Percentiles rank a stretch among this genome's conserved stretches.
phyloP scores from a whole-genome alignment of 2,329 filamentous ascomycete genomes.

The Cryoendolithus antarcticus region DNA sequence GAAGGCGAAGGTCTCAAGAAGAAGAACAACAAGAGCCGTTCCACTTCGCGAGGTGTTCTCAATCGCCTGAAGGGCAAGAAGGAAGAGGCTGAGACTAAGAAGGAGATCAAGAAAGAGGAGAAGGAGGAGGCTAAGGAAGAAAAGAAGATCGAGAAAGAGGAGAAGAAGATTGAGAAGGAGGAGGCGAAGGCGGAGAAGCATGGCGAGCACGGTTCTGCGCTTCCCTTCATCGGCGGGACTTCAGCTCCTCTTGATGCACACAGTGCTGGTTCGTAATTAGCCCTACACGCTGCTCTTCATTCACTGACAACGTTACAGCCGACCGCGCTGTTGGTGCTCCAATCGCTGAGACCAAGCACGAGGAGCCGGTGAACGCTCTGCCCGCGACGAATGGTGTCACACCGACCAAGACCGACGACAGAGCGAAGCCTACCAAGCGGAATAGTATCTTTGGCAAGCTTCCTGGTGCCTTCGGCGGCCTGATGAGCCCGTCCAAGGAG shows the following conservation, averaged over 20 bases:
- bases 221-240: too few species aligned
- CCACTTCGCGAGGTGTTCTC: conserved; percentile 46
- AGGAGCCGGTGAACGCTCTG: conserved; percentile 24
- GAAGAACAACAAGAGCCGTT: conserved; percentile 47
- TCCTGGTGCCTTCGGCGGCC: conserved; percentile 45
- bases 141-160: conserved; percentile 18
- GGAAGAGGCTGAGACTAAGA: conserved; percentile 35
- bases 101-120: conserved; percentile 33
- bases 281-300: too few species aligned
- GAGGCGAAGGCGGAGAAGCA: too few species aligned
- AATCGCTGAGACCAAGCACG: conserved; percentile 11
- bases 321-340: conserved; percentile 20
- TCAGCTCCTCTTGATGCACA: too few species aligned
- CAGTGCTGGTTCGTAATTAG: too few species aligned
- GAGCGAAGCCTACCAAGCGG: conserved; percentile 64
- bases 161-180: conserved; percentile 24
- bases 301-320: conserved; percentile 8
- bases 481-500: conserved; percentile 38
- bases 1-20: conserved; percentile 30
- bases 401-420: conserved; percentile 22
- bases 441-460: conserved; percentile 65
- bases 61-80: conserved; percentile 49
- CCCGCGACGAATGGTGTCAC: background rate
- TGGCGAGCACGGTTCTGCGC: too few species aligned
- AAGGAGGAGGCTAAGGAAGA: conserved; percentile 28